A percentile compares a stretch with the other conserved stretches of the same genome.
Conservation (phyloP, 2,329 filamentous ascomycete genomes). For the Knufia petricola region DNA sequence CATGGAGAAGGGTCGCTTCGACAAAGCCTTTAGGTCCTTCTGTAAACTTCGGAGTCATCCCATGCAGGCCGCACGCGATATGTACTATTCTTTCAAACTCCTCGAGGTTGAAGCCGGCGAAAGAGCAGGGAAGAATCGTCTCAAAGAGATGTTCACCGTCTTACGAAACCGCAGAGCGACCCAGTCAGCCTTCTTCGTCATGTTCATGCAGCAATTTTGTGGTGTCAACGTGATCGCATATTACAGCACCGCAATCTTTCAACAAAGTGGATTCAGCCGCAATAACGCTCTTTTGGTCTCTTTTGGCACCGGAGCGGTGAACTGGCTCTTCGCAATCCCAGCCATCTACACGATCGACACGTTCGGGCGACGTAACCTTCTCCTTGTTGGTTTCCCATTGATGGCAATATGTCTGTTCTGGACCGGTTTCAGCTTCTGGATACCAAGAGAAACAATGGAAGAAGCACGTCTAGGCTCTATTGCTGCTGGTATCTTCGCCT, state of each 20-base stretch:
- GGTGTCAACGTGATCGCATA: slow-evolving; percentile 23
- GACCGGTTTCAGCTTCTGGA: slow-evolving; percentile 51
- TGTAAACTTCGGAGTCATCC: slow-evolving; percentile 23
- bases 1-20: slow-evolving; percentile 25
- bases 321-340: slow-evolving; percentile 22
- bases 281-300: slow-evolving; percentile 20
- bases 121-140: slow-evolving; percentile 32
- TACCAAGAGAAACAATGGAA: slow-evolving; percentile 30
- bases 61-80: slow-evolving; percentile 25
- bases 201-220: slow-evolving; percentile 29
- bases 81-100: slow-evolving; percentile 32
- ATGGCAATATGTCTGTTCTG: slow-evolving; percentile 58
- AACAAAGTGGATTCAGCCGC: slow-evolving; percentile 13
- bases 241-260: slow-evolving; percentile 31
- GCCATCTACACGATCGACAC: slow-evolving; percentile 52
- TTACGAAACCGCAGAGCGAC: slow-evolving; percentile 39
- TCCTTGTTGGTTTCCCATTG: slow-evolving; percentile 57
- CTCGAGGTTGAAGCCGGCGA: slow-evolving; percentile 21
- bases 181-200: slow-evolving; percentile 23
- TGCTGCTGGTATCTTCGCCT: slow-evolving; percentile 55
- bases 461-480: slow-evolving; percentile 44
- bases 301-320: slow-evolving; percentile 21
- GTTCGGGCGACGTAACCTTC: slow-evolving; percentile 52
- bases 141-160: slow-evolving; percentile 41
- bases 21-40: slow-evolving; percentile 25